Evolutionary conservation across 2,329 filamentous ascomycete genomes (phyloP).

Genomic region (Talaromyces sp.): DNA sequence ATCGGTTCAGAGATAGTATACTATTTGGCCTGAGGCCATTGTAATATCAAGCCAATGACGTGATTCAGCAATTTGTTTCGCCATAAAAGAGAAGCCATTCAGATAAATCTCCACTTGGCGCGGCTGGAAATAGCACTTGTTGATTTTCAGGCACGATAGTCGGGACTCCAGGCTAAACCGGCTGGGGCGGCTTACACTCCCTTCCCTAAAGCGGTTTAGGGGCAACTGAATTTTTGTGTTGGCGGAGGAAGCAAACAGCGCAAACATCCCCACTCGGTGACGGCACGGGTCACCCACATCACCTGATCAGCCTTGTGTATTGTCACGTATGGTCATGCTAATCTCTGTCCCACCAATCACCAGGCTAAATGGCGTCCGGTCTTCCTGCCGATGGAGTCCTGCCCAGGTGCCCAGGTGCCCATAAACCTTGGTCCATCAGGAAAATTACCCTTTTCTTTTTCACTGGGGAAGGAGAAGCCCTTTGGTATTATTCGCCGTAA

Average conservation of each 20-base stretch:
- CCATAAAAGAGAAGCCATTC: no score
- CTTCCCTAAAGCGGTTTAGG: background rate
- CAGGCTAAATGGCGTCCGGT: background rate
- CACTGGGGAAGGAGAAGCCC: no score
- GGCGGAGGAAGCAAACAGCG: background rate
- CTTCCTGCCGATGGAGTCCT: no score
- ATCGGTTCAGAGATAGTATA: no score
- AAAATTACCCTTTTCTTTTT: no score
- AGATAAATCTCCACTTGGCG: no score
- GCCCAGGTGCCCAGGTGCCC: background rate
- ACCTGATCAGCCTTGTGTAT: conserved; percentile 5
- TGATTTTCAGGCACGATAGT: no score
- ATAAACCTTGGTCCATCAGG: background rate
- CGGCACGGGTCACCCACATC: background rate
- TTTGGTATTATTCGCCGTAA: conserved; percentile 6
- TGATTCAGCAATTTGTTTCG: no score
- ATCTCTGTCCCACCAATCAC: background rate
- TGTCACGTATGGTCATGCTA: conserved; percentile 10
- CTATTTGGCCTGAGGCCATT: no score
- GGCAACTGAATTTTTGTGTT: background rate
- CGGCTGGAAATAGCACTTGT: no score
- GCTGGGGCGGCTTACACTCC: background rate
- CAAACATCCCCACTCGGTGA: background rate
- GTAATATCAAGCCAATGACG: no score
- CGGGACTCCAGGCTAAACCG: background rate